phyloP scores from a whole-genome alignment of 163 green algal species.

The Chlorella variabilis region DNA sequence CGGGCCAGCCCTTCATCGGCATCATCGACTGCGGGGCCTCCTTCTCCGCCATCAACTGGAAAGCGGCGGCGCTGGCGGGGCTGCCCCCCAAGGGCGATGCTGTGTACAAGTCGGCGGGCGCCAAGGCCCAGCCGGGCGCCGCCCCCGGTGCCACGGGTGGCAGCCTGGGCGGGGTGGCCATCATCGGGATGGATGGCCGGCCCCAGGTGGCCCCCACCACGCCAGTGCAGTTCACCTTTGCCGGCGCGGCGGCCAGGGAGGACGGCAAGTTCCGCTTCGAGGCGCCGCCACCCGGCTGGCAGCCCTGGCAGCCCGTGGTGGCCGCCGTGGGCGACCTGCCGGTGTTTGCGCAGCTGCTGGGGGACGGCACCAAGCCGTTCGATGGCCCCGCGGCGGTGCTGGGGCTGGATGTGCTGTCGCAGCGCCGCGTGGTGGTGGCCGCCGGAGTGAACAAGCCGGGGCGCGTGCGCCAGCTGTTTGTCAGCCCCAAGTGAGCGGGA shows the following conservation, averaged over 20 bases:
- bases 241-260: not conserved
- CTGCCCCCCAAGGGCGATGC: slow-evolving; percentile 24
- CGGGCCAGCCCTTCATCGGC: slow-evolving; percentile 32
- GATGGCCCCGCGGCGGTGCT: slow-evolving; percentile 23
- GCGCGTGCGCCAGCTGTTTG: slow-evolving; percentile 18
- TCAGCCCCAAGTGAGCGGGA: no score
- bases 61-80: slow-evolving; percentile 33
- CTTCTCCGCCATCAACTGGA: slow-evolving; percentile 41
- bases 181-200: slow-evolving; percentile 12
- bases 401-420: slow-evolving; percentile 37
- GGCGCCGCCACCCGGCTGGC: not conserved
- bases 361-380: slow-evolving; percentile 28
- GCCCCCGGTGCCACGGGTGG: no score
- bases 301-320: slow-evolving; percentile 17
- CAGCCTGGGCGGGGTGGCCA: not conserved
- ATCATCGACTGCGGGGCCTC: slow-evolving; percentile 39
- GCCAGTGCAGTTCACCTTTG: slow-evolving; percentile 24
- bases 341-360: slow-evolving; percentile 15
- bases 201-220: slow-evolving; percentile 13
- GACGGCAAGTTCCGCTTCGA: slow-evolving; percentile 6
- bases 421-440: slow-evolving; percentile 26
- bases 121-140: not conserved
- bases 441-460: not conserved
- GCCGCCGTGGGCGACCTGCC: slow-evolving; percentile 33
- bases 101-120: not conserved